Base-by-base conservation (phyloP, 306 rosid genomes). In the Vicia faba region DNA sequence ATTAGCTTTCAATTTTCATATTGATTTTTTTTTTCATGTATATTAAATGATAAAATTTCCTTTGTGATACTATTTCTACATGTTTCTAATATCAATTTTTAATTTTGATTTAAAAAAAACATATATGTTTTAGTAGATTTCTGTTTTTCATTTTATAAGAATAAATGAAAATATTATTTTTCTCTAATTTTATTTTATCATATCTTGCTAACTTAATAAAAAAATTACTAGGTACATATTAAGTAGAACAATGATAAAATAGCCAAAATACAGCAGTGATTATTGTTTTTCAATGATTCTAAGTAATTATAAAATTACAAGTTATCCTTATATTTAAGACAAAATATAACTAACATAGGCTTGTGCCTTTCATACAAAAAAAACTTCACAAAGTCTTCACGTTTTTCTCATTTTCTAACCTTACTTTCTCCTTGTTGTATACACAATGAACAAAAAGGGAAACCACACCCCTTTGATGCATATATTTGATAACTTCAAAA, bases 371-470 rank as follows among this genome's bases (percentile, higher is more conserved):
- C 41, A 60, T 45, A 78, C 65, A 61, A 60, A 80, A 80, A 64
- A 50, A 51, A 20, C 76, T 79, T 69, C 77, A 76, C 67, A 54
- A 49, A 54, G 72, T 78, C 68, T 75, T 82, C 45, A 57, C 64
- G 60, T 9, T 11, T 60, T 60, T 60, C 66, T 57, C 79, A 64
- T 58, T 79, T 81, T 75, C 80, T 64, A 71, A 71, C 71, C 65
- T 71, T 75, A 81, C 58, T 67, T 66, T 73, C 73, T 73, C 71
- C 71, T 68, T 53, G 66, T 68, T 51, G 66, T 70, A 82, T 71
- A 67, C 79, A 81, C 65, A 81, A 20, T 66, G 72, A 79, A 80
- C 75, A 78, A 69, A 72, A 71, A 73, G 81, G 64, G 72, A 72
- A 70, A 72, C 39, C 23, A 73, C 81, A 68, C 75, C 61, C 74